Evolutionary conservation across 1,284 basidiomycete species (phyloP).

Genomic region (Melampsora americana): DNA sequence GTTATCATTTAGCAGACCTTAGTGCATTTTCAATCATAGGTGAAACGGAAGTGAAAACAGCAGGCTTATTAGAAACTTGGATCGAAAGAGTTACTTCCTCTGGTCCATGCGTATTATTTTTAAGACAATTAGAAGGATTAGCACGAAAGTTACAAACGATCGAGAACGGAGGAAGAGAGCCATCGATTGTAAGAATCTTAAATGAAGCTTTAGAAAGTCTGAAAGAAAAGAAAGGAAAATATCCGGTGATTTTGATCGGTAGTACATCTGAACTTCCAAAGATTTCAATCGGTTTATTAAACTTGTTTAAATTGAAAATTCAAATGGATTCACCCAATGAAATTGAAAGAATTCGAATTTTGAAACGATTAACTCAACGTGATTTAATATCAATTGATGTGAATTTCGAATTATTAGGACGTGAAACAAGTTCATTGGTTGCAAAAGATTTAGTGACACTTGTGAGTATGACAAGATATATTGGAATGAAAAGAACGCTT

Average conservation of each 20-base stretch:
- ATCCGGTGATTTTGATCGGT: slow-evolving; percentile 70
- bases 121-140: slow-evolving; percentile 81
- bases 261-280: slow-evolving; percentile 70
- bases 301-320: slow-evolving; percentile 87
- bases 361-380: slow-evolving; percentile 60
- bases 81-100: slow-evolving; percentile 76
- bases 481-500: slow-evolving; percentile 63
- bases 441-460: slow-evolving; percentile 77
- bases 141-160: slow-evolving; percentile 66
- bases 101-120: slow-evolving; percentile 78
- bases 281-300: slow-evolving; percentile 66
- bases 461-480: slow-evolving; percentile 64
- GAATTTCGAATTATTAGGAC: slow-evolving; percentile 68
- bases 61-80: slow-evolving; percentile 69
- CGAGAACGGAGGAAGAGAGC: slow-evolving; percentile 67
- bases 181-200: slow-evolving; percentile 63
- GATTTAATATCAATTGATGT: slow-evolving; percentile 71
- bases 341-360: slow-evolving; percentile 66
- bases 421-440: slow-evolving; percentile 86
- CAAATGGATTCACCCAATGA: slow-evolving; percentile 78
- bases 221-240: slow-evolving; percentile 51
- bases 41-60: slow-evolving; percentile 75
- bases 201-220: slow-evolving; percentile 67
- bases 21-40: slow-evolving; percentile 81
- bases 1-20: slow-evolving; percentile 66